These are phyloP conservation scores for Parafenestella ontariensis DNA, from an alignment of 2,329 filamentous ascomycete genomes.

Conservation along the genomic window DNA sequence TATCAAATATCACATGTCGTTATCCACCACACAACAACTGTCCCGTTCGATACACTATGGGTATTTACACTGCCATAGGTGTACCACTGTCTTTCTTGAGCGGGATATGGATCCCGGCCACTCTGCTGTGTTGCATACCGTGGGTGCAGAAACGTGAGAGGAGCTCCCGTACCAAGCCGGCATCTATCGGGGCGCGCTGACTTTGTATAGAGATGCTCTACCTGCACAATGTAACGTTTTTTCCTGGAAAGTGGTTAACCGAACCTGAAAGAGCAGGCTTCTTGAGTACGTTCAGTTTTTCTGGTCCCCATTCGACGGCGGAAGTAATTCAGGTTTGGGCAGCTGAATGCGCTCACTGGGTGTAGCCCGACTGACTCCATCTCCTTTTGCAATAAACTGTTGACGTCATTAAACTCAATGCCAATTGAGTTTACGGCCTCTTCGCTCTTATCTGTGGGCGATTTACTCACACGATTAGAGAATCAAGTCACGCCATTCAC, in stretches of 20 bases:
- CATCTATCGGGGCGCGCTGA: constrained; percentile 7
- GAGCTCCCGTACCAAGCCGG: constrained; percentile 2
- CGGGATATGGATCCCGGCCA: constrained; percentile 45
- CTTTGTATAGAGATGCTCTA: constrained; percentile 42
- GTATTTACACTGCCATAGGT: constrained; percentile 24
- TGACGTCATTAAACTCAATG: too few relatives aligned
- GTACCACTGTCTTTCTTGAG: constrained; percentile 38
- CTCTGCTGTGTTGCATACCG: constrained; percentile 44
- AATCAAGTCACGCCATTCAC: constrained; percentile 89
- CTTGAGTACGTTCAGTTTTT: constrained; percentile 34
- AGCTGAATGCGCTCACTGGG: neutral
- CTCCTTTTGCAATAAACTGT: neutral
- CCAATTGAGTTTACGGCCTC: too few relatives aligned
- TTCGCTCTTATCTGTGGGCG: neutral
- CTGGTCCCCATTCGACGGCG: neutral
- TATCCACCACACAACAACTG: constrained; percentile 1
- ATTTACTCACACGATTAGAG: constrained; percentile 55
- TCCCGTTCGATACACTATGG: constrained; percentile 24
- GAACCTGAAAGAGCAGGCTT: constrained; percentile 48
- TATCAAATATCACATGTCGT: neutral
- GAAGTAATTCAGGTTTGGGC: neutral
- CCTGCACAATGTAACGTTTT: constrained; percentile 45
- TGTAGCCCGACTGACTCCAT: neutral
- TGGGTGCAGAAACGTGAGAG: constrained; percentile 47
- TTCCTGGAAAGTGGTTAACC: constrained; percentile 44